Percentiles rank a stretch among this genome's conserved stretches.
Conservation (phyloP, 2,329 filamentous ascomycete genomes). For the Periconia sp. region DNA sequence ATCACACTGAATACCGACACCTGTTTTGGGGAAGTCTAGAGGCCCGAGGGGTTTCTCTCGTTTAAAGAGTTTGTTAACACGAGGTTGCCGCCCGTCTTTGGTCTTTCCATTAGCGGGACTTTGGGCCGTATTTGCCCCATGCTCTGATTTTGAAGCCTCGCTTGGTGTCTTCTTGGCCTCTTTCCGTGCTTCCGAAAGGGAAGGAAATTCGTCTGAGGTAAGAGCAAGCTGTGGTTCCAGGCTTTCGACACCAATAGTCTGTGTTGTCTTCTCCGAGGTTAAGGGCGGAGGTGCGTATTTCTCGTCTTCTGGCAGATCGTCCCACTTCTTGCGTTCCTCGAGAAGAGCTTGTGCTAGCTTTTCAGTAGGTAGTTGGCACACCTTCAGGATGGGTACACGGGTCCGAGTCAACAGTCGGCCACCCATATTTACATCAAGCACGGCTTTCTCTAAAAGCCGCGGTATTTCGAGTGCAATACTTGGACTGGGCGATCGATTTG, state of each 20-base stretch:
- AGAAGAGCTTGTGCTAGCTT: constrained; percentile 63
- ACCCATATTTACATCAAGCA: constrained; percentile 72
- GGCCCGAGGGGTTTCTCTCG: constrained; percentile 51
- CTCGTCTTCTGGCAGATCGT: constrained; percentile 54
- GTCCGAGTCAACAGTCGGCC: constrained; percentile 77
- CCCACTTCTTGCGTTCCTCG: constrained; percentile 71
- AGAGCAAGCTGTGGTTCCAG: constrained; percentile 9
- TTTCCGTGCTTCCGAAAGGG: constrained; percentile 3
- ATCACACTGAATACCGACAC: constrained; percentile 83
- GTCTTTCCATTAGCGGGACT: background rate
- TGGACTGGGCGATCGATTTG: constrained; percentile 20
- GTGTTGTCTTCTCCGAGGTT: constrained; percentile 13
- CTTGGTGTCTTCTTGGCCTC: constrained; percentile 3
- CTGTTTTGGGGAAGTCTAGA: constrained; percentile 76
- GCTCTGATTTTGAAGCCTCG: background rate
- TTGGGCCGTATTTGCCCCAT: background rate
- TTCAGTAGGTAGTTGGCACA: constrained; percentile 71
- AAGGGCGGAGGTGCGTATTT: constrained; percentile 38
- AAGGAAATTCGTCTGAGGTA: constrained; percentile 11
- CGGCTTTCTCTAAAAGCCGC: constrained; percentile 71
- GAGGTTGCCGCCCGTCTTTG: constrained; percentile 22
- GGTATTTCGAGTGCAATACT: constrained; percentile 64
- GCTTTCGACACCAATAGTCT: constrained; percentile 3
- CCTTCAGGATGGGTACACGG: constrained; percentile 83
- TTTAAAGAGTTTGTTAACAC: constrained; percentile 41